Evolutionary conservation across 306 rosid species (phyloP).

Genomic region (Clitoria ternatea): DNA sequence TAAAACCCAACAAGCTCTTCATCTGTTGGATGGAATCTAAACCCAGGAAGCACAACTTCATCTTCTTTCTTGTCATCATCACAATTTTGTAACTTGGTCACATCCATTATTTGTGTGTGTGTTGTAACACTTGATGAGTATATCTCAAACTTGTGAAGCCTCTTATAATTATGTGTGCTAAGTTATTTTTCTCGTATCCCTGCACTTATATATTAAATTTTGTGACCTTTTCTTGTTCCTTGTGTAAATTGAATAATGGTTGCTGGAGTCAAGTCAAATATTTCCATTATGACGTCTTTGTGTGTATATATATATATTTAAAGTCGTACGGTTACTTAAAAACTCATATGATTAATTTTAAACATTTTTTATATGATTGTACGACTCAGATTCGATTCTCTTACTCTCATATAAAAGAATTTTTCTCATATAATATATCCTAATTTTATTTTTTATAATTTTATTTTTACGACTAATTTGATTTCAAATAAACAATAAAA

Average conservation of each 20-base stretch:
- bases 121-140: not conserved
- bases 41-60: constrained; percentile 74
- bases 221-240: not conserved
- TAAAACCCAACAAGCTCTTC: constrained; percentile 95
- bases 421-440: not conserved
- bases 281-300: constrained; percentile 25
- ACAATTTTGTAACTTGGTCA: not conserved
- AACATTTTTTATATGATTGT: too few relatives aligned
- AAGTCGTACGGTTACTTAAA: too few relatives aligned
- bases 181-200: not conserved
- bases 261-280: constrained; percentile 43
- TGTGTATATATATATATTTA: too few relatives aligned
- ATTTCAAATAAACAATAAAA: constrained; percentile 4
- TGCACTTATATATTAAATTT: not conserved
- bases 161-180: constrained; percentile 26
- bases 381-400: too few relatives aligned
- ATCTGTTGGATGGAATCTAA: constrained; percentile 89
- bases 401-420: too few relatives aligned
- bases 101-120: constrained; percentile 38
- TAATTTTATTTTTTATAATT: too few relatives aligned
- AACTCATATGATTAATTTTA: too few relatives aligned
- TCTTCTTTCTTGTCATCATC: constrained; percentile 28
- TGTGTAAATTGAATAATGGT: constrained; percentile 20
- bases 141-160: constrained; percentile 21
- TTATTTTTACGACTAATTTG: too few relatives aligned